Evolutionary conservation across 306 rosid species (phyloP).

Genomic region (Rosa chinensis): DNA sequence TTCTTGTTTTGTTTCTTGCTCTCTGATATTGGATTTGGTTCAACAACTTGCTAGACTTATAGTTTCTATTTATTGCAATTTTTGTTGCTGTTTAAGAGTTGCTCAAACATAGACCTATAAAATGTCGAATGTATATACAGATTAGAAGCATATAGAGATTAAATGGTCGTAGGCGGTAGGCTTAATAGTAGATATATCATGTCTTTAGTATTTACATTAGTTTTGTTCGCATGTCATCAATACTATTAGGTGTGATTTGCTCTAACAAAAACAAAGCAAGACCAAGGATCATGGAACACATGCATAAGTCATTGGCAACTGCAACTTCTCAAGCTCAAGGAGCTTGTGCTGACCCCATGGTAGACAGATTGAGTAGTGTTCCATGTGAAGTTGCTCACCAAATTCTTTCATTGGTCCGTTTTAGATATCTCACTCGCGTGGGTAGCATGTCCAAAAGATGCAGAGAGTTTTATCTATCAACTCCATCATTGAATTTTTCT

Average conservation of each 20-base stretch:
- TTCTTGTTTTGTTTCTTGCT: background rate
- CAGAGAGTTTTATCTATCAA: background rate
- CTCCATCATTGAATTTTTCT: background rate
- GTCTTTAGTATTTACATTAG: background rate
- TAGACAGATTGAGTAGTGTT: constrained; percentile 1
- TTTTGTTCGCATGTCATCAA: background rate
- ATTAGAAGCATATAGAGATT: background rate
- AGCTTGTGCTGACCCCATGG: background rate
- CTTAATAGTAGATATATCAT: background rate
- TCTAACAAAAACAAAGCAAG: background rate
- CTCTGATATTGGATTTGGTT: background rate
- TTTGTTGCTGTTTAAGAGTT: background rate
- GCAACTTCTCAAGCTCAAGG: background rate
- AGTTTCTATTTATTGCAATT: background rate
- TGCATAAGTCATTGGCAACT: background rate
- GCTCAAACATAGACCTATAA: background rate
- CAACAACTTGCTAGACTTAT: no score
- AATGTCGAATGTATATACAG: background rate
- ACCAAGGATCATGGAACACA: background rate
- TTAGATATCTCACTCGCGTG: constrained; percentile 1
- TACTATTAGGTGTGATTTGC: background rate
- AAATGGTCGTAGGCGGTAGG: background rate
- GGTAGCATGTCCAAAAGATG: background rate
- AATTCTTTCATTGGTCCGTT: background rate
- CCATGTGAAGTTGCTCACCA: background rate